Evolutionary conservation across 306 rosid genomes (phyloP).

Genomic region (Prosopis cineraria): DNA sequence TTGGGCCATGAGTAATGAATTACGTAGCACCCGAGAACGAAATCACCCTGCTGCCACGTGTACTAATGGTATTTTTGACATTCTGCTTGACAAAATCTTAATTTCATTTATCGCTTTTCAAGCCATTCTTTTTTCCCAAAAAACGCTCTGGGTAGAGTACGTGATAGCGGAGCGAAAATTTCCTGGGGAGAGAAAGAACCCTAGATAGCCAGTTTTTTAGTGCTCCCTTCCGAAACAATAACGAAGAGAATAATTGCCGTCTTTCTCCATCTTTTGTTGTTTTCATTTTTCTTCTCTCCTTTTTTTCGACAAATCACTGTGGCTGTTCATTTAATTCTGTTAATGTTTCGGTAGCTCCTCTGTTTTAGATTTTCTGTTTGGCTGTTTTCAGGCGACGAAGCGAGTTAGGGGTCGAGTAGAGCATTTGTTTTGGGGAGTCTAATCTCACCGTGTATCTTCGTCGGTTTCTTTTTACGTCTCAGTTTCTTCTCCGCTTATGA

Average conservation of each 20-base stretch:
- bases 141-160: conserved; percentile 11
- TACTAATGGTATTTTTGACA: conserved; percentile 31
- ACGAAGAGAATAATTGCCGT: background rate
- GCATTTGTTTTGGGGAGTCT: conserved; percentile 28
- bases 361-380: conserved; percentile 32
- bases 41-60: conserved; percentile 25
- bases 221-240: background rate
- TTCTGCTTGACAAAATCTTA: background rate
- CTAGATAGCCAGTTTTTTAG: conserved; percentile 23
- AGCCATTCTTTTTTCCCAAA: background rate
- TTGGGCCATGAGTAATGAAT: background rate
- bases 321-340: conserved; percentile 24
- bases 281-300: background rate
- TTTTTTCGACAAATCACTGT: conserved; percentile 29
- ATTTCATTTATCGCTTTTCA: background rate
- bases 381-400: conserved; percentile 54
- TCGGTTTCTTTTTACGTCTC: conserved; percentile 15
- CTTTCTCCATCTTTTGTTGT: background rate
- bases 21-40: background rate
- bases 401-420: conserved; percentile 18
- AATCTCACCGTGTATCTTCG: conserved; percentile 26
- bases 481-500: conserved; percentile 51
- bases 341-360: conserved; percentile 10
- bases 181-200: conserved; percentile 29
- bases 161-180: background rate